phyloP scores from a whole-genome alignment of 176 grass and related monocot genomes.

The Luzula sylvatica region DNA sequence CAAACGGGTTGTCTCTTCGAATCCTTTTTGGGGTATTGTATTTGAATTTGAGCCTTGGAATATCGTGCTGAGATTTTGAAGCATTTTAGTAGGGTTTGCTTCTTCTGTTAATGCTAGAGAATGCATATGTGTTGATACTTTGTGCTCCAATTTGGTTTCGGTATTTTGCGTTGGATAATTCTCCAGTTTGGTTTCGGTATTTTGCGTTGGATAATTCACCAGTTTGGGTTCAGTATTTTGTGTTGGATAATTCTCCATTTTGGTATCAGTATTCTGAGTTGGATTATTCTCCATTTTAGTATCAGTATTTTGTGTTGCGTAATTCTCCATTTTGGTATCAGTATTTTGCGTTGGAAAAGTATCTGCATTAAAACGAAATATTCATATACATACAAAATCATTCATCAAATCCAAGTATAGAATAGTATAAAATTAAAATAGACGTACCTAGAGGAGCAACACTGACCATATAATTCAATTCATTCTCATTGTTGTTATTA shows the following conservation, averaged over 20 bases:
- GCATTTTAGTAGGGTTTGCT: slow-evolving; percentile 28
- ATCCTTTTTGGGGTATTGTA: slow-evolving; percentile 12
- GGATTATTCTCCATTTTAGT: slow-evolving; percentile 37
- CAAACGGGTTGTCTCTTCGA: slow-evolving; percentile 15
- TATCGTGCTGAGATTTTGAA: slow-evolving; percentile 27
- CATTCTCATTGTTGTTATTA: neutral
- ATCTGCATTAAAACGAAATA: slow-evolving; percentile 22
- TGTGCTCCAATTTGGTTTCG: slow-evolving; percentile 38
- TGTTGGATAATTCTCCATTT: no score
- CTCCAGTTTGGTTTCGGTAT: no score
- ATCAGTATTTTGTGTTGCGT: no score
- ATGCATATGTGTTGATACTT: slow-evolving; percentile 63
- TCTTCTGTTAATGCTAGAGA: slow-evolving; percentile 66
- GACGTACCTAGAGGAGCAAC: slow-evolving; percentile 48
- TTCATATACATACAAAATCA: slow-evolving; percentile 18
- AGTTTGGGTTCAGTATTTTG: no score
- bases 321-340: slow-evolving; percentile 36
- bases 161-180: no score
- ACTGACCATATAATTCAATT: slow-evolving; percentile 10
- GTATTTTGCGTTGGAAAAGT: no score
- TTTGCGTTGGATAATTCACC: no score
- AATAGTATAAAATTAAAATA: neutral
- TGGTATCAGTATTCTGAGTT: slow-evolving; percentile 39
- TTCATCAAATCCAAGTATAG: slow-evolving; percentile 15
- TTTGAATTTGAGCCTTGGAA: no score